Evolutionary conservation across 768 basidiomycete genomes (phyloP), one percentile per base, ranked within the genome.

Genomic region (Lentinula lateritia): DNA sequence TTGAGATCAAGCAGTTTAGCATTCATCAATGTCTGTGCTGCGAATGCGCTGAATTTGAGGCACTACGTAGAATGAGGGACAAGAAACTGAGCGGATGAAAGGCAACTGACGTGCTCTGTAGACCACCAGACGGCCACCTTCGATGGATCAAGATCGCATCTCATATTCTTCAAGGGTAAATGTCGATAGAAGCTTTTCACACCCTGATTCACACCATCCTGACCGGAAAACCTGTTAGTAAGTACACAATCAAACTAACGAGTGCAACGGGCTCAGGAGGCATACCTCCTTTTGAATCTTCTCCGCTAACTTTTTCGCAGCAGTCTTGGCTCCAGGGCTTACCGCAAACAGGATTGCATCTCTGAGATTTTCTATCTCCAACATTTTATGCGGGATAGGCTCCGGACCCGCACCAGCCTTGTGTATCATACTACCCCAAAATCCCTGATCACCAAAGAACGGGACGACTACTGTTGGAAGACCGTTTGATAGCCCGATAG

Each of bases 391-490:
- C 5, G 78, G 81, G 52, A 86, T 86, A 1, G 85, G 84, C 53
- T 78, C 73, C 0, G 86, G 87, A 7, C 87, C 87, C 4, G 84
- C 86, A 15, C 84, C 84, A 6, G 85, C 81, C 63, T 77, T 78
- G 55, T 82, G 73, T 20, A 87, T 82, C 85, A 87, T 87, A 45
- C 74, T 75, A n/a, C 85, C 80, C 82, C 83, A 83, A 66, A 82
- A 83, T 1, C 72, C 77, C 65, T 88, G 86, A 65, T 88, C 86
- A 0, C 86, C 86, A 66, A 88, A 88, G 72, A 86, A 87, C 0
- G 85, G 85, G 0, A 86, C 81, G 4, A 87, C 79, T 8, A 86
- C 78, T 0, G 85, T 87, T 1, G 87, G 85, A 8, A 79, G 71
- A 0, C 85, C 85, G 62, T 84, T 82, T 3, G 81, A 72, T 6